Evolutionary conservation across 768 basidiomycete species (phyloP), one percentile per base, ranked within the genome.

Genomic region (Obba rivulosa): DNA sequence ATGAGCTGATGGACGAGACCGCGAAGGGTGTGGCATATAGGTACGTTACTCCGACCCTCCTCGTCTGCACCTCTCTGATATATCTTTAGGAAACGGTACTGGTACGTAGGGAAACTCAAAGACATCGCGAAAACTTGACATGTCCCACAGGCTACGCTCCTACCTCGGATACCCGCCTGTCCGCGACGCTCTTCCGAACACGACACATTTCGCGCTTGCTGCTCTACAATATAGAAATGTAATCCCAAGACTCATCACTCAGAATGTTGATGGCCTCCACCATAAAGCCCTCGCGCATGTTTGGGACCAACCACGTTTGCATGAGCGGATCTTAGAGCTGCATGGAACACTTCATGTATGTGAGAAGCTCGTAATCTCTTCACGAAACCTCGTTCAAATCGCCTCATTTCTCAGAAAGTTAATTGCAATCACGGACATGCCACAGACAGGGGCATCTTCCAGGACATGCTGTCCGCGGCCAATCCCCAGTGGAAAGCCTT

Each of bases 261-360:
- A 85, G 74, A 89, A 89, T 56, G 94, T 98, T n/a, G 95, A 98
- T 59, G 93, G 92, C 2, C 78, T 98, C 5, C 94, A 97, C 60
- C 83, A 83, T 44, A 91, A 89, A 66, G 88, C 91, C 8, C 66
- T 87, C 17, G 48, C 66, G 31, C 66, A 68, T 61, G 73, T 76
- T 51, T 69, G 65, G 67, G 66, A 61, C 52, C 67, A 62, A 45
- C 61, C 59, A n/a, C 60, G 56, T 18, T 60, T 68, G 64, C 42
- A 67, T 53, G 45, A 64, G 55, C 62, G 67, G 21, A 81, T 92
- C 38, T 70, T 96, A 20, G 91, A 95, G 62, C 76, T 97, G 8
- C 93, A 97, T 63, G 93, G 93, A 17, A 90, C 85, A 16, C 66
- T 97, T 10, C 87, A 90, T 65, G 90, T 91, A 54, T 45, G 73